Evolutionary conservation across 140 eudicot species (phyloP), one percentile per base, ranked within the genome.

Genomic region (Oenanthe javanica): DNA sequence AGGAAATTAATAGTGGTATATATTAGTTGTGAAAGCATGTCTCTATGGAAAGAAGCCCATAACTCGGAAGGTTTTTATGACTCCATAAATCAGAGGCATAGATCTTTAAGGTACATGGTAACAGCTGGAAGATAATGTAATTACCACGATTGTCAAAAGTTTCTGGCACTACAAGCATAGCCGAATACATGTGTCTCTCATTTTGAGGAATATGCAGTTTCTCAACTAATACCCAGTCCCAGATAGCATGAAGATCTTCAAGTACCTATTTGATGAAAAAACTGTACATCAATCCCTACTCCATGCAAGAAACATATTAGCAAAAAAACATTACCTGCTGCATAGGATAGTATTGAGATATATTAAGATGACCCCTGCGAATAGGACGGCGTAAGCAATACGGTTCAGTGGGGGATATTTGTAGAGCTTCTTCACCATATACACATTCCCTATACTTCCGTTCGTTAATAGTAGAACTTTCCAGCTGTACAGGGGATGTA

Each of bases 281-380:
- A 74, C 0, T 74, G 31, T 74, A 7, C 27, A 46, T 74, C 38
- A 46, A n/a, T 74, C 42, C 55, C 59, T 13, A 36, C 11, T 46
- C 59, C 57, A 46, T n/a, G 59, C 77, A 78, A 78, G 70, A 21
- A 78, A 55, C 51, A 78, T n/a, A 45, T 12, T 55, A 52, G 49
- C 21, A 77, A 67, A 52, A 47, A n/a, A 6, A 69, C 12, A 49
- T 77, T 89, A 95, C 99, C 96, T 96, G 99, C 85, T 93, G 99
- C 90, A 87, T 83, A 83, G 97, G 85, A 84, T 91, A 93, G 87
- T 91, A 81, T 79, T 84, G 88, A 83, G 99, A 96, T 48, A 96
- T 87, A 87, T 96, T 96, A 66, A 96, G 90, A 86, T 89, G 99
- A 69, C 99, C 99, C 85, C 99, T 89, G 59, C 99, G 99, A 81